Evolutionary conservation across 2,329 filamentous ascomycete genomes (phyloP).

Genomic region (Sporothrix brunneoviolacea): DNA sequence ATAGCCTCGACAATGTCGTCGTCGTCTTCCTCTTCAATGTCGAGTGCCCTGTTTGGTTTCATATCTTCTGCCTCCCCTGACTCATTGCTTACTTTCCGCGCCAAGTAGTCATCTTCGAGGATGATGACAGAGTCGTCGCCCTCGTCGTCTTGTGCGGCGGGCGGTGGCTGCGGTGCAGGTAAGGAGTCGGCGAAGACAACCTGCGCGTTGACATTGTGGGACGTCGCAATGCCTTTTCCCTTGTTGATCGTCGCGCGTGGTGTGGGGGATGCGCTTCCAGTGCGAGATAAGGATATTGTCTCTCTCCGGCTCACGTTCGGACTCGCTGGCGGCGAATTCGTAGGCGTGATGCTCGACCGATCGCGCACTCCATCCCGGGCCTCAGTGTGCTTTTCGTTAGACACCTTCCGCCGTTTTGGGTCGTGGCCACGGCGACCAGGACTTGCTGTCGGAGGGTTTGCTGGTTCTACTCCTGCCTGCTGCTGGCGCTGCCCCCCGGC

Average conservation of each 20-base stretch:
- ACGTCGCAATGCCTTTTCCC: constrained; percentile 12
- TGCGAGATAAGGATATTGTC: neutral
- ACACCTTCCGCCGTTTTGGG: constrained; percentile 17
- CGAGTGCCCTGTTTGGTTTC: neutral
- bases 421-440: too few species aligned
- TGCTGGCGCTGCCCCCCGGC: neutral
- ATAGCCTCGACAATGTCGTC: constrained; percentile 16
- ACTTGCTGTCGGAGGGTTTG: too few species aligned
- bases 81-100: too few species aligned
- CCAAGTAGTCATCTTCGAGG: constrained; percentile 11
- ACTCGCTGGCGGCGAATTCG: neutral
- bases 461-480: constrained; percentile 3
- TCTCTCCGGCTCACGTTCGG: neutral
- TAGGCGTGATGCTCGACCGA: neutral
- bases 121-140: constrained; percentile 5
- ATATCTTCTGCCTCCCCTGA: too few species aligned
- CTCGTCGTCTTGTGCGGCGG: neutral
- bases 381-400: neutral
- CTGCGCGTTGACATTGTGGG: constrained; percentile 5
- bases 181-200: constrained; percentile 1
- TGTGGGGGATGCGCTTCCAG: neutral
- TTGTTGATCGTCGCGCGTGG: neutral
- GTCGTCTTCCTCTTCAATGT: constrained; percentile 3
- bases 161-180: neutral
- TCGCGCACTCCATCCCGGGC: neutral